phyloP scores from a whole-genome alignment of 768 basidiomycete genomes.

The Serendipita sp. region DNA sequence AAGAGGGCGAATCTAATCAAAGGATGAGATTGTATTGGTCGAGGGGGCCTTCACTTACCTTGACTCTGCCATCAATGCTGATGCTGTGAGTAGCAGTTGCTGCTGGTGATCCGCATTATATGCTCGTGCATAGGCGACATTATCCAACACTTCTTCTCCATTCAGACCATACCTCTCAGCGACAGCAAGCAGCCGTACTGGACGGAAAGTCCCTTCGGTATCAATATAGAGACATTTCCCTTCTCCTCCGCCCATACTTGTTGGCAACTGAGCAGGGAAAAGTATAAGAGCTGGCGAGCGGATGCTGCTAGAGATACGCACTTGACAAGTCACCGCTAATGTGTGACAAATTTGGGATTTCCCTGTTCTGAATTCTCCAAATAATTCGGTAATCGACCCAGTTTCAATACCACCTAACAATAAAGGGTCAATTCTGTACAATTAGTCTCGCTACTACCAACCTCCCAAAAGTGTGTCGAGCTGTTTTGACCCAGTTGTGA shows the following conservation, averaged over 20 bases:
- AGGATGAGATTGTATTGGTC: not conserved
- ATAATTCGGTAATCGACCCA: slow-evolving; percentile 93
- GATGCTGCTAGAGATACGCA: slow-evolving; percentile 13
- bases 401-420: slow-evolving; percentile 86
- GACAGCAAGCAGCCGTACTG: slow-evolving; percentile 82
- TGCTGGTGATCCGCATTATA: slow-evolving; percentile 98
- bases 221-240: slow-evolving; percentile 99
- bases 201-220: slow-evolving; percentile 97
- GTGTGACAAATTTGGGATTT: slow-evolving; percentile 98
- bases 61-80: slow-evolving; percentile 98
- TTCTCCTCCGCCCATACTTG: slow-evolving; percentile 96
- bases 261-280: slow-evolving; percentile 40
- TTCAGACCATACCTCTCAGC: slow-evolving; percentile 94
- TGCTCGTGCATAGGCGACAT: slow-evolving; percentile 94
- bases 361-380: slow-evolving; percentile 96
- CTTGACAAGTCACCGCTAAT: slow-evolving; percentile 91
- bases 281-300: not conserved
- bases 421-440: not conserved
- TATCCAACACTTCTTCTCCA: slow-evolving; percentile 95
- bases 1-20: slow-evolving; percentile 74
- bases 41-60: slow-evolving; percentile 33
- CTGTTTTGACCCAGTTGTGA: slow-evolving; percentile 93
- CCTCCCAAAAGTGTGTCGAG: slow-evolving; percentile 91
- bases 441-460: slow-evolving; percentile 17
- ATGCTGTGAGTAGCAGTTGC: slow-evolving; percentile 73